Evolutionary conservation across 75 land plant species (phyloP), one percentile per base, ranked within the genome.

Genomic region (Picea sitchensis): DNA sequence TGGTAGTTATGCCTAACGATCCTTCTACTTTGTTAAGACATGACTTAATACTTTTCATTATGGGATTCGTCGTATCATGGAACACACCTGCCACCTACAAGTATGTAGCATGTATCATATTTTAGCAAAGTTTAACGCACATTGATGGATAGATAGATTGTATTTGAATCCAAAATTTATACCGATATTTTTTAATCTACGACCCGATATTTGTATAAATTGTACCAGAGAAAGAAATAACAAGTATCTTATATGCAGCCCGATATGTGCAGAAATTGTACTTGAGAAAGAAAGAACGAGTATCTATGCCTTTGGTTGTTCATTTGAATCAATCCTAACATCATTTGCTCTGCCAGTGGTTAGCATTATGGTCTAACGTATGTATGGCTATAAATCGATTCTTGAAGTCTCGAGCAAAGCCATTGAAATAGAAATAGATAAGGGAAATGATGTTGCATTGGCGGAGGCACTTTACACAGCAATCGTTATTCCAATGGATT

Each of bases 261-360:
- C 96, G 9, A 94, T 94, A 73, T 26, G 26, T 26, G 26, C 26
- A 26, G 26, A 26, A 26, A 26, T 26, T 26, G 26, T 26, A 26
- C 26, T 26, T 26, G 90, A 82, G 82, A 87, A 83, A 63, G 73
- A 83, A 5, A 81, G 94, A 30, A 90, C 94, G 18, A 92, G 82
- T 74, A 81, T 92, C 30, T 92, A 92, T 81, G 94, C 94, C 0
- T 72, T 92, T 81, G 94, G 90, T 65, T 79, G 92, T 3, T 86
- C 90, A 4, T 92, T 92, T 79, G 94, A 92, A 77, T 79, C 94
- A 12, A 54, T 92, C 63, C 76, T 92, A 17, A 77, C 92, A 23
- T 92, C 94, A 56, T 92, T 92, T 84, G 94, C 94, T 18, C 94
- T 92, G 0, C 91, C 94, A 18, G 18, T 90, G 14, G 94, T 92